phyloP scores from a whole-genome alignment of 1,139 yeast species.

The Candida mesenterica region DNA sequence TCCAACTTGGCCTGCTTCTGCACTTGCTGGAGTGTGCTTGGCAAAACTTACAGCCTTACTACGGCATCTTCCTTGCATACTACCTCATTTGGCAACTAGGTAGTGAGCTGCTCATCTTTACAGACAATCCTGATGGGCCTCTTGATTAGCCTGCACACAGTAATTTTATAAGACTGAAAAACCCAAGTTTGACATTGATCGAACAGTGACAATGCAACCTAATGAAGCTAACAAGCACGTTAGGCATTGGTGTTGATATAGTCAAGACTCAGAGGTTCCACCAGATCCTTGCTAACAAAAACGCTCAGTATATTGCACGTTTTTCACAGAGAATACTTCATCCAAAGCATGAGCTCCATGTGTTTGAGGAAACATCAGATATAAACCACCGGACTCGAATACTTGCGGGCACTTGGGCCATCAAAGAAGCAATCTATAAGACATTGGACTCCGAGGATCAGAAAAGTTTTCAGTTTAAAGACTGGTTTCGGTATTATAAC shows the following conservation, averaged over 20 bases:
- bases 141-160: too few species aligned
- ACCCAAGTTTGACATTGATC: too few species aligned
- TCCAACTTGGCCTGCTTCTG: neutral
- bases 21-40: too few species aligned
- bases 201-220: too few species aligned
- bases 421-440: slow-evolving; percentile 74
- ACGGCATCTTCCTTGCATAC: too few species aligned
- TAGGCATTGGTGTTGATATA: slow-evolving; percentile 66
- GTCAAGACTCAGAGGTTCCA: slow-evolving; percentile 51
- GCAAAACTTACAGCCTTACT: too few species aligned
- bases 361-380: slow-evolving; percentile 24
- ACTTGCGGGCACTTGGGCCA: slow-evolving; percentile 68
- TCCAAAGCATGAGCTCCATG: slow-evolving; percentile 43
- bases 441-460: slow-evolving; percentile 54
- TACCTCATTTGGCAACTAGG: too few species aligned
- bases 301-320: slow-evolving; percentile 30
- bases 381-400: slow-evolving; percentile 26
- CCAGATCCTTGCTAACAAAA: slow-evolving; percentile 29
- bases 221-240: slow-evolving; percentile 1
- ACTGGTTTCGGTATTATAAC: slow-evolving; percentile 56
- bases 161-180: too few species aligned
- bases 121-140: too few species aligned
- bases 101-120: too few species aligned
- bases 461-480: slow-evolving; percentile 48
- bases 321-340: slow-evolving; percentile 53